Conservation (phyloP, 805 yeast species). For the Candida montana region DNA sequence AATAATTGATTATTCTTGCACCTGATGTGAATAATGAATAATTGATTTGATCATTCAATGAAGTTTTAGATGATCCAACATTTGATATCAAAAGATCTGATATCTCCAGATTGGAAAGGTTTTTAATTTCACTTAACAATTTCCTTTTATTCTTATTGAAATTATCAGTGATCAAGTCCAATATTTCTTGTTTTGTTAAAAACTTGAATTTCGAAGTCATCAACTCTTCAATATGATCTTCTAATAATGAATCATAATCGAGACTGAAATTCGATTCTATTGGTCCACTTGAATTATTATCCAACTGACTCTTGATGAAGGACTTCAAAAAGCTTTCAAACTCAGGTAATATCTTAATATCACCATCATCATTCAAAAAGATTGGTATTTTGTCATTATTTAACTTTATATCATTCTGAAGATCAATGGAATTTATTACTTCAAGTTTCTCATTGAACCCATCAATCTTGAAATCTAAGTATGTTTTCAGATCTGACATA, state of each 20-base stretch:
- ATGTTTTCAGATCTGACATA: constrained; percentile 17
- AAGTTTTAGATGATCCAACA: constrained; percentile 7
- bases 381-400: constrained; percentile 14
- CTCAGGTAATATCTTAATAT: constrained; percentile 21
- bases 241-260: constrained; percentile 12
- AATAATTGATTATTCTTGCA: constrained; percentile 31
- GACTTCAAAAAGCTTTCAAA: constrained; percentile 15
- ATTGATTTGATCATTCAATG: constrained; percentile 25
- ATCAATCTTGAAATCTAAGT: constrained; percentile 17
- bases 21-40: constrained; percentile 31
- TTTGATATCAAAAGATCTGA: background rate
- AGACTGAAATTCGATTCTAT: constrained; percentile 10
- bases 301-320: constrained; percentile 7
- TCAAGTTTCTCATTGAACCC: constrained; percentile 10
- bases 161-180: constrained; percentile 15
- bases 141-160: constrained; percentile 21
- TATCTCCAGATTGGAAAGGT: background rate
- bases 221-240: constrained; percentile 17
- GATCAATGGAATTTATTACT: constrained; percentile 6
- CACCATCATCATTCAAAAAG: constrained; percentile 13
- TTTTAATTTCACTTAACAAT: constrained; percentile 20
- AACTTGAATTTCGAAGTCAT: constrained; percentile 16
- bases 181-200: constrained; percentile 19
- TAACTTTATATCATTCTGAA: constrained; percentile 7
- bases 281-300: background rate